Base-by-base conservation (phyloP, 805 yeast genomes). In the Kodamaea restingae region DNA sequence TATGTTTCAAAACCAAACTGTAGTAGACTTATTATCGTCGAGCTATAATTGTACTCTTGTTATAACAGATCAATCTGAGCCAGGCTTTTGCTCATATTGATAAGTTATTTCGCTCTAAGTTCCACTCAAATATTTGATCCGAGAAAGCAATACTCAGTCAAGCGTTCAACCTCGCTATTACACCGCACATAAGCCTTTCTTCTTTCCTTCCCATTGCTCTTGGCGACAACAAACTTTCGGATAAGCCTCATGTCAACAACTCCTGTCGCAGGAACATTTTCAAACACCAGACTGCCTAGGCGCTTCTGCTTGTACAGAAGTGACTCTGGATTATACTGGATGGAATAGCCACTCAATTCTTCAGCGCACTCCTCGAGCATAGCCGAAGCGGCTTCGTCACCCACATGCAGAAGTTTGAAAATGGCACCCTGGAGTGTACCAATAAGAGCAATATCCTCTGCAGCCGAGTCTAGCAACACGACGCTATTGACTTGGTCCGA, bases 361-460 rank as follows among this genome's bases (percentile, higher is more conserved):
- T 47, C 45, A 17, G 36, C 37, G 38, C 58, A 54, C 12, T 35
- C 39, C 3, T 22, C 39, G 3, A 55, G 29, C 11, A 45, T 36
- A 1, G 38, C 43, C 31, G 44, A 46, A 8, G 40, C 27, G 4
- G 46, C 52, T 27, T 49, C 47, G 26, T 44, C 47, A 10, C 34
- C 27, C 12, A 34, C 27, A 9, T 24, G 15, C 15, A 32, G 24
- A 8, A 47, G 8, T 15, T 38, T 33, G 34, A 57, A 56, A 4
- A 61, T 41, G 4, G 55, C 65, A 11, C 67, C 67, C 38, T 49
- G 46, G 7, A 51, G 52, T 1, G 65, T 60, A 11, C 65, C 67
- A 17, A 61, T 25, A 1, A 58, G 15, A 0, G 50, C 55, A 10
- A 45, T 26, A n/a, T 22, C 25, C 5, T n/a, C 20, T 7, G 3